Evolutionary conservation across 2,329 filamentous ascomycete genomes (phyloP), one percentile per base, ranked within the genome.

Genomic region (Aspergillus japonicus): DNA sequence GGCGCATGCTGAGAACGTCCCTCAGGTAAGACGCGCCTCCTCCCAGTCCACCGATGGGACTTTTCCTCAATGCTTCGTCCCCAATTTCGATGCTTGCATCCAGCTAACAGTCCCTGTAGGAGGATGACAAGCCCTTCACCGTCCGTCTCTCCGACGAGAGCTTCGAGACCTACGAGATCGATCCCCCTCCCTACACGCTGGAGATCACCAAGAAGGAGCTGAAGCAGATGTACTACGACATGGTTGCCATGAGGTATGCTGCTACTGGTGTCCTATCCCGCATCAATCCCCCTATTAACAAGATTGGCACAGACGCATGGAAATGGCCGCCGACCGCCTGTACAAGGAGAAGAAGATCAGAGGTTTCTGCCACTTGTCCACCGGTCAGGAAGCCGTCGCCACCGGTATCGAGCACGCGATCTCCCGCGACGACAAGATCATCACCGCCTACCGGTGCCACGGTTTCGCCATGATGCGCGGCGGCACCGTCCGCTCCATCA

Each of bases 321-420:
- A 99, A 82, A 96, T 99, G 94, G 93, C 94, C 68, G 92, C 95
- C 82, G 95, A 99, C 78, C 88, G 94, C 77, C 85, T 99, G 74
- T 99, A 99, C 91, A 99, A 99, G 85, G 95, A 98, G 85, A 99
- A 99, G 89, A 98, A 99, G 87, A 98, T 99, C 73, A 91, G 95
- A 73, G 95, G 95, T 82, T 99, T 99, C 90, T 99, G 95, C 83
- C 95, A 99, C 83, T 82, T 99, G 80, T 98, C 95, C 61, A 96
- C 90, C 61, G 95, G 95, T 65, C 95, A 99, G 82, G 95, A 99
- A 85, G 95, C 95, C 67, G 95, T 99, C 68, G 92, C 95, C 61
- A 89, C 93, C 70, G 95, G 95, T 77, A 98, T 99, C 74, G 95
- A 99, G 83, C 91, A 96, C 78, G 93, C 93, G 68, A 90, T 99